phyloP scores from a whole-genome alignment of 2,329 filamentous ascomycete genomes.

The Alternaria brassicicola region DNA sequence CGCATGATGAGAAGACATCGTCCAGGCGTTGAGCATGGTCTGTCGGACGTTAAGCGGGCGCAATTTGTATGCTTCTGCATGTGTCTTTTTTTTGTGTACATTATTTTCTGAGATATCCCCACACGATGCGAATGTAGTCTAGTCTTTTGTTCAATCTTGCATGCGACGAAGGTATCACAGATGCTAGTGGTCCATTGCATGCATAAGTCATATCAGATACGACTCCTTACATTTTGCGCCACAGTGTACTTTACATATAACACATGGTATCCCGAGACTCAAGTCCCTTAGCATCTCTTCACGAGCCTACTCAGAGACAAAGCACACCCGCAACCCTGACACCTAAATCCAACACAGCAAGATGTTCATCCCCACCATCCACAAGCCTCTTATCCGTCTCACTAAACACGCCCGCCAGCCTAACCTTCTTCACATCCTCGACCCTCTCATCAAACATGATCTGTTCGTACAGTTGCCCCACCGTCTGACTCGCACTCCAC shows the following conservation, averaged over 20 bases:
- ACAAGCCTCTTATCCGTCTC: constrained; percentile 93
- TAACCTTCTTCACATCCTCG: constrained; percentile 84
- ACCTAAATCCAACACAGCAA: constrained; percentile 84
- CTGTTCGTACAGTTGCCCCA: constrained; percentile 82
- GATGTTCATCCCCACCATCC: constrained; percentile 93
- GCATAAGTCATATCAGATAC: background rate
- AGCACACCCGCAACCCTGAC: constrained; percentile 80
- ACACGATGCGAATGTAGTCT: background rate
- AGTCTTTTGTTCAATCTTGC: background rate
- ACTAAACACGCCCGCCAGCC: constrained; percentile 86
- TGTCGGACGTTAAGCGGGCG: background rate
- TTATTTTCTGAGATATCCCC: constrained; percentile 9
- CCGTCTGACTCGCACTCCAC: constrained; percentile 91
- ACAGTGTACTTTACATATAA: background rate
- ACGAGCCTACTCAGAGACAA: constrained; percentile 45
- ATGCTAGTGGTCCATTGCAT: no score
- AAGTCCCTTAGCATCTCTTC: no score
- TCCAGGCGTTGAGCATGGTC: background rate
- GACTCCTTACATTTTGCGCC: background rate
- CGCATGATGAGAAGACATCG: background rate
- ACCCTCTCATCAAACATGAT: constrained; percentile 85
- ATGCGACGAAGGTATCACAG: background rate
- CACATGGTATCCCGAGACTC: no score
- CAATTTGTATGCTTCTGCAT: background rate
- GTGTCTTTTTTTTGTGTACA: constrained; percentile 10